Evolutionary conservation across 2,329 filamentous ascomycete genomes (phyloP), one percentile per base, ranked within the genome.

Genomic region (Elsinoe perseae): DNA sequence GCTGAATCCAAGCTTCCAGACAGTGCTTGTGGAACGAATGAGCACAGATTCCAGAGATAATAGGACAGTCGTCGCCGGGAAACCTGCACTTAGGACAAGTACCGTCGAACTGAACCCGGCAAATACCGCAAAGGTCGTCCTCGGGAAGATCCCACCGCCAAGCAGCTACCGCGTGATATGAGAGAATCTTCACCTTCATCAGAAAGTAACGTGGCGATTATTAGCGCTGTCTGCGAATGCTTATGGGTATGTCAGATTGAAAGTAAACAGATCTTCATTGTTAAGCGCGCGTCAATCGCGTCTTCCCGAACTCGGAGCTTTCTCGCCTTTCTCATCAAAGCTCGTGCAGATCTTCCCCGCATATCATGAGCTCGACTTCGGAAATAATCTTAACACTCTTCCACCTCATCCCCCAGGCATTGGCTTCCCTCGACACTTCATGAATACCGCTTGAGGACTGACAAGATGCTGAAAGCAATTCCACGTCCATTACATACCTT

Each of bases 11-110:
- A 66, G 90, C 88, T 64, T 87, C 79, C 64, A 98, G 93, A 72
- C 93, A 98, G 73, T 98, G 93, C 90, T 95, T 95, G 72, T 98
- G 93, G 68, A 98, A 98, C 61, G 89, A 95, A 71, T 98, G 93
- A 4, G 90, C 92, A 73, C 93, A 98, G 76, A 92, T 95, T 42
- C 93, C 93, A 59, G 93, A 91, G 62, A 96, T 79, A 58, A 98
- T 78, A 58, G 87, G 87, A 73, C 93, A 98, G 69, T 96, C 91
- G 66, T 98, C 93, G 57, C 93, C 93, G 12, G 93, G 93, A 68
- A 90, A 97, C 78, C 95, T 95, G 83, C 93, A 98, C 56, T 90
- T 95, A 46, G 93, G 91, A 76, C 93, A 98, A 23, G 93, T 97
- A 58, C 91, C 92, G 70, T 98, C 93, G 69, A 97, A 98, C 66